phyloP scores from a whole-genome alignment of 2,329 filamentous ascomycete species.

The Didymella lethalis region DNA sequence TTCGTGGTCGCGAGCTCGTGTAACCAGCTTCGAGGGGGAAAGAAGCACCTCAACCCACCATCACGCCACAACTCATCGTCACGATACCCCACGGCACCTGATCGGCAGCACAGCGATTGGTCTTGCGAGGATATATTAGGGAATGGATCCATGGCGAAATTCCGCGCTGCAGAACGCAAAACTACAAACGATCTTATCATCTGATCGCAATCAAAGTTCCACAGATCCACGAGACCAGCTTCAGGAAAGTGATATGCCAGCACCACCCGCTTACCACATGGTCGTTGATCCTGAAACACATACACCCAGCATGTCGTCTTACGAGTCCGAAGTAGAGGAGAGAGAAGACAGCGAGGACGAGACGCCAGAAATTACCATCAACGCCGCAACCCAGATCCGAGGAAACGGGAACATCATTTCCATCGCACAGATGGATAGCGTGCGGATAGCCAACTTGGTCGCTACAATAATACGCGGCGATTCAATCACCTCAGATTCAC shows the following conservation, averaged over 20 bases:
- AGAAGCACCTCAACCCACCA: conserved; percentile 36
- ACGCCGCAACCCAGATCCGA: conserved; percentile 46
- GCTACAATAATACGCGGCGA: conserved; percentile 32
- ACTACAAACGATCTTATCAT: conserved; percentile 23
- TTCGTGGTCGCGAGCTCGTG: conserved; percentile 33
- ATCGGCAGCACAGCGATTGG: conserved; percentile 15
- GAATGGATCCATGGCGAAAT: conserved; percentile 36
- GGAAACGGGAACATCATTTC: conserved; percentile 47
- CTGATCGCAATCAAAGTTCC: conserved; percentile 7
- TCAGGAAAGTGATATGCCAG: conserved; percentile 26
- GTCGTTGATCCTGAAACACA: conserved; percentile 35
- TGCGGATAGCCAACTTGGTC: conserved; percentile 39
- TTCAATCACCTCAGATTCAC: conserved; percentile 10
- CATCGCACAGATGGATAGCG: conserved; percentile 43
- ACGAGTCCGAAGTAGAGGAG: conserved; percentile 29
- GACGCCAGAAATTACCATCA: conserved; percentile 45
- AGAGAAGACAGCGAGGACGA: conserved; percentile 30
- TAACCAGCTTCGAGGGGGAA: conserved; percentile 20
- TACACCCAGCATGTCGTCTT: conserved; percentile 31
- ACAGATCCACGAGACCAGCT: conserved; percentile 5
- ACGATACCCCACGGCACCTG: conserved; percentile 29
- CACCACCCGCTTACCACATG: conserved; percentile 44
- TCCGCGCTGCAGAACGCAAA: conserved; percentile 34
- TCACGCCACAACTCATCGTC: conserved; percentile 41
- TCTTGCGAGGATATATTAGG: conserved; percentile 3